phyloP scores from a whole-genome alignment of 371 early-diverging fungal genomes.

The Mucor indicus region DNA sequence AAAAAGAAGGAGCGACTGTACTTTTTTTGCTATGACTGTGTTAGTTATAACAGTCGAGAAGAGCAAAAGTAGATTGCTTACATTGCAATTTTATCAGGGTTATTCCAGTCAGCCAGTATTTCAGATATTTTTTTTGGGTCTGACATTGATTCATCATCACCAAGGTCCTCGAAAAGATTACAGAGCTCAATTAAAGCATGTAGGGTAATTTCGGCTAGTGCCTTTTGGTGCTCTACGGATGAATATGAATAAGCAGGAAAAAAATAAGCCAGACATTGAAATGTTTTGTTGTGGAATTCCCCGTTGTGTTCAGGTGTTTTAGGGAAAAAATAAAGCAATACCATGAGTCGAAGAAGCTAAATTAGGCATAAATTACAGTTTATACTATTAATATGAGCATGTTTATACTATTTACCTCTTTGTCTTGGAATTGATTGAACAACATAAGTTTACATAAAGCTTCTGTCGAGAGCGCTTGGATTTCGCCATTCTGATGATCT shows the following conservation, averaged over 20 bases:
- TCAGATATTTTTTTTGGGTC: constrained; percentile 52
- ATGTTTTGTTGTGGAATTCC: constrained; percentile 56
- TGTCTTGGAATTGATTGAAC: constrained; percentile 43
- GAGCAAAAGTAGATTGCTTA: constrained; percentile 13
- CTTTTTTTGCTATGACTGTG: background rate
- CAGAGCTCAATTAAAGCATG: constrained; percentile 37
- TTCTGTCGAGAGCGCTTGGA: constrained; percentile 59
- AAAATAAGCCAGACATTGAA: constrained; percentile 85
- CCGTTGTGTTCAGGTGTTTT: constrained; percentile 50
- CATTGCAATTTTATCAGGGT: constrained; percentile 48
- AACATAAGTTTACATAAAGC: constrained; percentile 69
- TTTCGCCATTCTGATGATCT: constrained; percentile 42
- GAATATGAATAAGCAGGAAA: constrained; percentile 81
- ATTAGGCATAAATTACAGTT: background rate
- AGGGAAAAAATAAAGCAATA: constrained; percentile 79
- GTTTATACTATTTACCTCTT: constrained; percentile 38
- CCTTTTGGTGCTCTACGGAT: constrained; percentile 60
- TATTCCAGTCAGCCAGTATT: constrained; percentile 61
- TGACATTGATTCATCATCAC: constrained; percentile 44
- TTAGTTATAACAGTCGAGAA: background rate
- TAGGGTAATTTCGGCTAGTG: constrained; percentile 40
- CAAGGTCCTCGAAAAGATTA: constrained; percentile 30
- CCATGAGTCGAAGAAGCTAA: constrained; percentile 65
- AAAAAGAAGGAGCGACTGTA: background rate
- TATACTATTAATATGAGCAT: background rate